phyloP scores from a whole-genome alignment of 371 early-diverging fungal species.

The Apophysomyces ossiformis region DNA sequence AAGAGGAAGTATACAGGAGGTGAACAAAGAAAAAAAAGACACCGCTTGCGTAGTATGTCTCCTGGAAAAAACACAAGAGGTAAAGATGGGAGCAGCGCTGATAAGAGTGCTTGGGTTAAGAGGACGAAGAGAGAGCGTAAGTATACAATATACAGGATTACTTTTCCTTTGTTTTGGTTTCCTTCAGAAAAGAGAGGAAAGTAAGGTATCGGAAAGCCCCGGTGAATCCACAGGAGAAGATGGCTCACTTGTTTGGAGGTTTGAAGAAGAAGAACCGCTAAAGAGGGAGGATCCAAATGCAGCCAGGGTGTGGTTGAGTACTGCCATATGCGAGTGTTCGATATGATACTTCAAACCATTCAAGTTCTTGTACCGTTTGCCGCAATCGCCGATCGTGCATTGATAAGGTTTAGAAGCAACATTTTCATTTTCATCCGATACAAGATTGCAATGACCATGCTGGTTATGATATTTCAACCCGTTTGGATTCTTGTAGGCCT shows the following conservation, averaged over 20 bases:
- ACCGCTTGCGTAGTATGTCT: too few species aligned
- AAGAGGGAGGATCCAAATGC: conserved; percentile 39
- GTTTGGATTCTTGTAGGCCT: conserved; percentile 97
- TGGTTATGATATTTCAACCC: conserved; percentile 96
- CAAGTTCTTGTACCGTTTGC: conserved; percentile 95
- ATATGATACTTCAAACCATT: conserved; percentile 98
- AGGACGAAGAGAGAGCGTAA: neutral
- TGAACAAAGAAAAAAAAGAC: neutral
- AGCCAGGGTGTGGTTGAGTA: conserved; percentile 45
- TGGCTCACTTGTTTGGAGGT: neutral
- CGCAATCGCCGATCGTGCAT: conserved; percentile 86
- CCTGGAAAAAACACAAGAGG: too few species aligned
- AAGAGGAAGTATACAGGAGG: conserved; percentile 5
- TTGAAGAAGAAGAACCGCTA: neutral
- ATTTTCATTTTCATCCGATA: conserved; percentile 50
- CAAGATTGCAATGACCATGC: conserved; percentile 77
- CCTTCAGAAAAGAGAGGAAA: neutral
- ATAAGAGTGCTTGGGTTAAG: too few species aligned
- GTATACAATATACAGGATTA: neutral
- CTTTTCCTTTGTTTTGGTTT: neutral
- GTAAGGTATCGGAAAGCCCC: neutral
- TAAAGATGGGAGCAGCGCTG: too few species aligned
- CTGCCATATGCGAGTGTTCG: conserved; percentile 81
- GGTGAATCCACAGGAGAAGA: neutral
- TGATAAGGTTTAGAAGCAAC: conserved; percentile 79